Percentiles rank a stretch among this genome's conserved stretches.
Evolutionary conservation across 2,329 filamentous ascomycete species (phyloP).

Genomic region (Ceratocystis ficicola): DNA sequence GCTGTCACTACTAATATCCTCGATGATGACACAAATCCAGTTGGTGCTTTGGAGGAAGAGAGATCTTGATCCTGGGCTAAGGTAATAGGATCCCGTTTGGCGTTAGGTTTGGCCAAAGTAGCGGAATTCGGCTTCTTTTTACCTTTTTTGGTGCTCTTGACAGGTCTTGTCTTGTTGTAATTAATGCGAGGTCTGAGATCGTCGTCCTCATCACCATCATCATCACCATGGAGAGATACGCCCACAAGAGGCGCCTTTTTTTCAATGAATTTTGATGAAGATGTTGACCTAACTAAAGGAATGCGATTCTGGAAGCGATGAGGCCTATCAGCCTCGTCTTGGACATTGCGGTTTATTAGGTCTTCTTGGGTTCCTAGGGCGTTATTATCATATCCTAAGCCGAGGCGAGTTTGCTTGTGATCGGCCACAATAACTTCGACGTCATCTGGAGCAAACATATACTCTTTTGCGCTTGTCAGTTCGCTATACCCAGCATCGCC

Average conservation of each 20-base stretch:
- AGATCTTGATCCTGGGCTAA: neutral
- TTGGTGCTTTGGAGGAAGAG: neutral
- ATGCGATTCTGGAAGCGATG: slow-evolving; percentile 42
- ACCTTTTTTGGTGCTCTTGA: slow-evolving; percentile 39
- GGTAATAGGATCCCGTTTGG: slow-evolving; percentile 13
- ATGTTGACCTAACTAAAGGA: neutral
- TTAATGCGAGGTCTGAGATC: slow-evolving; percentile 28
- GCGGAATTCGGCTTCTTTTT: slow-evolving; percentile 30
- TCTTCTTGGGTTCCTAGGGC: neutral
- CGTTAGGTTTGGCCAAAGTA: neutral
- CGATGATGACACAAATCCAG: slow-evolving; percentile 15
- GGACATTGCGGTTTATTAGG: neutral
- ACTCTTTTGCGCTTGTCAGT: slow-evolving; percentile 26
- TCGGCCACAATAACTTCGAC: slow-evolving; percentile 50
- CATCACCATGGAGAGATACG: slow-evolving; percentile 32
- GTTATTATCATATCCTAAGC: slow-evolving; percentile 42
- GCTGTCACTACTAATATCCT: neutral
- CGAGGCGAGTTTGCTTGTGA: slow-evolving; percentile 56
- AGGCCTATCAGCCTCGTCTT: neutral
- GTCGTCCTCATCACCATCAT: slow-evolving; percentile 38
- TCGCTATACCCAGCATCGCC: neutral
- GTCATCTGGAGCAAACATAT: slow-evolving; percentile 80
- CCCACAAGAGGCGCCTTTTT: slow-evolving; percentile 35
- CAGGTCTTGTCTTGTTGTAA: slow-evolving; percentile 16
- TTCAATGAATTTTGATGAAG: neutral